Evolutionary conservation across 2,329 filamentous ascomycete genomes (phyloP).

Genomic region (Alternaria arbusti): DNA sequence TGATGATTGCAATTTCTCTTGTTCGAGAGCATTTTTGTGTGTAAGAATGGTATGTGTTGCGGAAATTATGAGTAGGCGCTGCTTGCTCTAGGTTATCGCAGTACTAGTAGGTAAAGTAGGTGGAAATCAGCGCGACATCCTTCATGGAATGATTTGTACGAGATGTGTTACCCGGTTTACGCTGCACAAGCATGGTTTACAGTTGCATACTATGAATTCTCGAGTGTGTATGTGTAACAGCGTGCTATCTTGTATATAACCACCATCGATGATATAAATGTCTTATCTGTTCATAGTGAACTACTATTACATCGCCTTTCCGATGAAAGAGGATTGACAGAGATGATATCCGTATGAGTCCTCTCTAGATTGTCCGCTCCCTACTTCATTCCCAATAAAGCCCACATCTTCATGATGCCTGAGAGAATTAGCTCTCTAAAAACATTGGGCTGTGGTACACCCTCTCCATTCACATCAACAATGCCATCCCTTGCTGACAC

Average conservation of each 20-base stretch:
- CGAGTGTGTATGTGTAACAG: background rate
- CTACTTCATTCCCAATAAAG: background rate
- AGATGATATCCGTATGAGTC: background rate
- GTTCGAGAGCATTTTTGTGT: background rate
- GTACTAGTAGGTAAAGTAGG: background rate
- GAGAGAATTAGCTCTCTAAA: background rate
- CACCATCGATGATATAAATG: background rate
- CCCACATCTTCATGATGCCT: background rate
- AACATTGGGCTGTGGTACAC: background rate
- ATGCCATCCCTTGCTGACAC: background rate
- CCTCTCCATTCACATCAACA: background rate
- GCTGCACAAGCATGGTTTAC: background rate
- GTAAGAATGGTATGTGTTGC: background rate
- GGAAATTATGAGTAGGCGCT: background rate
- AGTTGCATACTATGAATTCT: background rate
- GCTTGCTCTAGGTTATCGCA: background rate
- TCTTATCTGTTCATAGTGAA: background rate
- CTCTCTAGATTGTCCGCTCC: no score
- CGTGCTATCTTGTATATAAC: fast-evolving
- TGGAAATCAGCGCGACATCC: background rate
- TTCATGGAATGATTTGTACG: no score
- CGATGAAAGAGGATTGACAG: background rate
- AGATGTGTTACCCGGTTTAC: background rate
- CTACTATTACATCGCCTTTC: background rate
- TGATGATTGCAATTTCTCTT: background rate